Base-by-base conservation (phyloP, 2,329 filamentous ascomycete species). In the Diaporthe eres region DNA sequence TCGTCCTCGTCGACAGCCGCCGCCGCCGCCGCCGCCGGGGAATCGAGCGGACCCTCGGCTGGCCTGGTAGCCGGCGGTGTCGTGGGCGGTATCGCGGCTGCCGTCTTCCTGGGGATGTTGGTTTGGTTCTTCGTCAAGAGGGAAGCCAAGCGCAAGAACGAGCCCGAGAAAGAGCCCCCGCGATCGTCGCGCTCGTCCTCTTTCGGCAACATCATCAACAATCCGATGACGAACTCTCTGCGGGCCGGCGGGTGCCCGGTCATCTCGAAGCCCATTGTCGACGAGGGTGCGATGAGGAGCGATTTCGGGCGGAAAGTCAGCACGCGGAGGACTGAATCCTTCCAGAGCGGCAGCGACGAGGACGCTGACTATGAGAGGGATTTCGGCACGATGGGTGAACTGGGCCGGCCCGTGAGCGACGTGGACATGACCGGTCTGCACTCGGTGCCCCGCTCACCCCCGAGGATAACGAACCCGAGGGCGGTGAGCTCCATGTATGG, bases 231-330 rank as follows among this genome's bases (percentile, higher is more conserved):
- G 1, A 57, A 58, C 39, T 73, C 70, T 2, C 63, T 67, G 53
- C 74, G 63, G 28, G 42, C 17, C 25, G 58, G 47, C 6, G 58
- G 58, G n/a, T 63, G 58, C 37, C 74, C 70, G 17, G 51, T 90
- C 63, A 89, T 92, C 77, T 92, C 90, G 75, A 88, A 92, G 78
- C 85, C 92, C 77, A 86, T 91, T 72, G 83, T 89, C 63, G 79
- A 83, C 31, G 83, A 85, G 37, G 77, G 77, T 79, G 82, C 82
- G 51, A 84, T 87, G 76, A 87, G 89, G 71, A 87, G 86, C 51
- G 90, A 91, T 79, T 91, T 91, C 79, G 87, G 88, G 55, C 88
- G 86, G 79, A 86, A 85, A 79, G 63, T 39, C 70, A 75, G 72
- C 65, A 72, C 73, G 67, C 77, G 76, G 75, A 63, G 76, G 75